These are phyloP conservation scores for Aschersonia sp. DNA, from an alignment of 2,329 filamentous ascomycete species.

Conservation along the genomic window DNA sequence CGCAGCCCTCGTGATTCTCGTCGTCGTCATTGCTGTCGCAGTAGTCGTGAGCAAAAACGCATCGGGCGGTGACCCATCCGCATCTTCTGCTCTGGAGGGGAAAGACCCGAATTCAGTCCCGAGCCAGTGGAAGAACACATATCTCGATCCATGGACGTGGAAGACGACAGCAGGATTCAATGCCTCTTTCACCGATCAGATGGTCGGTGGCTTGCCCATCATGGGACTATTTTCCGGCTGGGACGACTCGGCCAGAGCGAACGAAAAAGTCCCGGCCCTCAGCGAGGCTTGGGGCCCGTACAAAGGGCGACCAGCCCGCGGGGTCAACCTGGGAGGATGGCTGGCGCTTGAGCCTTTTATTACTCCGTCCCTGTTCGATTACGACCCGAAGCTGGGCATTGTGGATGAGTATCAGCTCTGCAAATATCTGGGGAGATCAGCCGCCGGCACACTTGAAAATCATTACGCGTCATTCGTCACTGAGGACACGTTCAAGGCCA, in stretches of 20 bases:
- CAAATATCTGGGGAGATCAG: conserved; percentile 50
- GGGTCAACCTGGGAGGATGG: conserved; percentile 92
- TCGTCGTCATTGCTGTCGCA: conserved; percentile 54
- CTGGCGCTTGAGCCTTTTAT: conserved; percentile 90
- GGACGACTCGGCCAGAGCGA: conserved; percentile 71
- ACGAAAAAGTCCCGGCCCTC: conserved; percentile 66
- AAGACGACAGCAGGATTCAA: conserved; percentile 85
- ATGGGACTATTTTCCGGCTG: conserved; percentile 80
- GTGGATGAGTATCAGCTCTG: conserved; percentile 83
- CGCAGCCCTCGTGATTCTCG: conserved; percentile 40
- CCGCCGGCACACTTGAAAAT: conserved; percentile 61
- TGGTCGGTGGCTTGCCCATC: conserved; percentile 72
- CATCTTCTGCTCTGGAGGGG: conserved; percentile 27
- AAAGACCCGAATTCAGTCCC: conserved; percentile 46
- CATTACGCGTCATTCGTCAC: conserved; percentile 87
- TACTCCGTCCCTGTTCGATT: conserved; percentile 75
- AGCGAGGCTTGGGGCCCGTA: conserved; percentile 67
- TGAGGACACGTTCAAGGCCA: conserved; percentile 71
- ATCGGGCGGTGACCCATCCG: conserved; percentile 11
- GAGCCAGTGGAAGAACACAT: conserved; percentile 53
- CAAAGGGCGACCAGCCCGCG: conserved; percentile 62
- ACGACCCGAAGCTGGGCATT: conserved; percentile 47
- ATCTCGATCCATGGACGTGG: conserved; percentile 85
- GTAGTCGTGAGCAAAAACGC: conserved; percentile 53
- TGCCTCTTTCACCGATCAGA: conserved; percentile 76